Percentiles rank a stretch among this genome's conserved stretches.
These are phyloP conservation scores for Diaporthe vaccinii DNA, from an alignment of 2,329 filamentous ascomycete species.

Conservation along the genomic window DNA sequence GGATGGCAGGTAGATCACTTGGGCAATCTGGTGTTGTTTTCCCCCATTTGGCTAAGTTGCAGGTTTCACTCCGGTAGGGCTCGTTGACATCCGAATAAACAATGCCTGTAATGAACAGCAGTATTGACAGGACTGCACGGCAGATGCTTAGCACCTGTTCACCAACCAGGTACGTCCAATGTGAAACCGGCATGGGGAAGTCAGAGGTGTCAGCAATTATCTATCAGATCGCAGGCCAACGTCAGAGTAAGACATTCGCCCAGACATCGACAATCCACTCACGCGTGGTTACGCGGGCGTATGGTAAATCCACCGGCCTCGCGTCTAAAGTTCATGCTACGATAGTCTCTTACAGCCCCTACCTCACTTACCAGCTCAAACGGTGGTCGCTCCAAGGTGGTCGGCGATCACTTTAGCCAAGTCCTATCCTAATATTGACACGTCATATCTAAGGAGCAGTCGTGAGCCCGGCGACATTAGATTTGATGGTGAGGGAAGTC, in stretches of 20 bases:
- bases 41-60: neutral
- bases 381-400: neutral
- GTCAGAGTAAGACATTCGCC: neutral
- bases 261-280: neutral
- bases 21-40: neutral
- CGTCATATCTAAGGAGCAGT: slow-evolving; percentile 8
- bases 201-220: neutral
- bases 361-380: slow-evolving; percentile 6
- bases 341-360: neutral
- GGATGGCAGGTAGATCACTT: neutral
- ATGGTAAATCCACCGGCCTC: neutral
- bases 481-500: neutral
- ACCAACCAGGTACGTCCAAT: neutral
- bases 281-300: too few relatives aligned
- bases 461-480: neutral
- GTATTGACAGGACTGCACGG: neutral
- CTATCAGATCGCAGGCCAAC: neutral
- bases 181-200: neutral
- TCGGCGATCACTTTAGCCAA: slow-evolving; percentile 11
- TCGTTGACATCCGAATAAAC: neutral
- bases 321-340: neutral
- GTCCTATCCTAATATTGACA: neutral
- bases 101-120: neutral
- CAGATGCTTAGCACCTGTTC: neutral
- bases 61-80: slow-evolving; percentile 6